These are phyloP conservation scores for Boletus sensibilis DNA, from an alignment of 768 basidiomycete species.

Conservation along the genomic window DNA sequence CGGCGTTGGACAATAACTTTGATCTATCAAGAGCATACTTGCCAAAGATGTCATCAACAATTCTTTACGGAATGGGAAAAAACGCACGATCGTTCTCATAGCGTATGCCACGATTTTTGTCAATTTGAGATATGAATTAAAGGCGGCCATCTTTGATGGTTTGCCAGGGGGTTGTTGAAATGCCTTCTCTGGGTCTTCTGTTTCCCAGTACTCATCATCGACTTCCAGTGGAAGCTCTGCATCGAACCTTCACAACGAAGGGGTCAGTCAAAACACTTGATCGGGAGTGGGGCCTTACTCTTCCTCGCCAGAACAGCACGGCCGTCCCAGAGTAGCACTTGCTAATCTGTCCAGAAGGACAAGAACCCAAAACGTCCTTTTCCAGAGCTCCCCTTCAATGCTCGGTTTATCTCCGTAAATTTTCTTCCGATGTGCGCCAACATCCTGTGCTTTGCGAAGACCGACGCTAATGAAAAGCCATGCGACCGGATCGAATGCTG, in stretches of 20 bases:
- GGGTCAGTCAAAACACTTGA: constrained; percentile 4
- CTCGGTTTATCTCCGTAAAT: constrained; percentile 48
- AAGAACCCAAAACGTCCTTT: constrained; percentile 75
- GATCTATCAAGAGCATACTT: constrained; percentile 72
- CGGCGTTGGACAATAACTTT: constrained; percentile 51
- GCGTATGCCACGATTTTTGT: constrained; percentile 69
- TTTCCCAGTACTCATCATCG: constrained; percentile 79
- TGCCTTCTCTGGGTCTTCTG: constrained; percentile 42
- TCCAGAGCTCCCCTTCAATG: constrained; percentile 70
- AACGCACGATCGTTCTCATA: constrained; percentile 63
- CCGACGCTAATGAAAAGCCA: constrained; percentile 58
- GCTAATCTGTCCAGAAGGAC: constrained; percentile 58
- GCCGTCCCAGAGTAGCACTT: constrained; percentile 53
- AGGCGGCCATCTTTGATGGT: constrained; percentile 57
- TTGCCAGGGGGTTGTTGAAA: constrained; percentile 68
- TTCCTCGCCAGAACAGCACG: constrained; percentile 59
- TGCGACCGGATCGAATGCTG: constrained; percentile 45
- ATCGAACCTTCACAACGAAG: constrained; percentile 63
- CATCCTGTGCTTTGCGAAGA: constrained; percentile 65
- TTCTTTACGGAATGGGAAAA: constrained; percentile 1
- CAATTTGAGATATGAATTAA: constrained; percentile 64
- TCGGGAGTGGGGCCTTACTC: constrained; percentile 47
- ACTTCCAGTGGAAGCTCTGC: constrained; percentile 79
- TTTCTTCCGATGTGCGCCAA: constrained; percentile 71
- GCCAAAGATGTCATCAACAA: constrained; percentile 3